Conservation (phyloP, 2,329 filamentous ascomycete species). For the Aspergillus quadricinctus region DNA sequence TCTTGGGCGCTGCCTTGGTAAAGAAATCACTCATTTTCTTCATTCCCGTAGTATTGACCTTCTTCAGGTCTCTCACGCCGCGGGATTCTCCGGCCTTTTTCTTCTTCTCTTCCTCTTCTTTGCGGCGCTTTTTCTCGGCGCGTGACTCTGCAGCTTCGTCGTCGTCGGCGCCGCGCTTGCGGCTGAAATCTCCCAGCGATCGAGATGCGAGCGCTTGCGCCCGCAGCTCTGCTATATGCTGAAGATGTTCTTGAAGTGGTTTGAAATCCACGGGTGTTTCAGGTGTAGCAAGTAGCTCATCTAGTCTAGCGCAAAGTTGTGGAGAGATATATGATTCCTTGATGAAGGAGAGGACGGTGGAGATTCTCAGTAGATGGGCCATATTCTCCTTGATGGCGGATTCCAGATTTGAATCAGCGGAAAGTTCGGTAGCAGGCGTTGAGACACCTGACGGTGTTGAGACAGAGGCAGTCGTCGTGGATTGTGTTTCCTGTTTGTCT, state of each 20-base stretch:
- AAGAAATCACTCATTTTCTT: constrained; percentile 97
- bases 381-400: constrained; percentile 32
- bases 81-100: constrained; percentile 72
- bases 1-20: constrained; percentile 53
- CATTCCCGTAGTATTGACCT: constrained; percentile 90
- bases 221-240: constrained; percentile 61
- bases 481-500: constrained; percentile 28
- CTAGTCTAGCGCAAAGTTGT: constrained; percentile 34
- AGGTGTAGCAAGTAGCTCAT: constrained; percentile 34
- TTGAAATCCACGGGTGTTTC: constrained; percentile 60
- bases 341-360: constrained; percentile 48
- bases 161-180: constrained; percentile 39
- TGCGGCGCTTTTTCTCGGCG: constrained; percentile 76
- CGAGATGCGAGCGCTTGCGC: constrained; percentile 67
- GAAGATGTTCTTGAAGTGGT: constrained; percentile 66
- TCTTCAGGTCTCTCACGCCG: constrained; percentile 75
- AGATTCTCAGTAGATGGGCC: constrained; percentile 44
- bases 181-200: constrained; percentile 46
- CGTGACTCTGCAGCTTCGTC: constrained; percentile 45
- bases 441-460: constrained; percentile 37
- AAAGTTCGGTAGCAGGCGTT: constrained; percentile 29
- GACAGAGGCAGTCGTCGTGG: constrained; percentile 29
- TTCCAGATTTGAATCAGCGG: constrained; percentile 21
- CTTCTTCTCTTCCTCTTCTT: constrained; percentile 83
- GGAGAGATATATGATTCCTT: constrained; percentile 46